Evolutionary conservation across 768 basidiomycete genomes (phyloP).

Genomic region (Chalciporus pseudorubinellus): DNA sequence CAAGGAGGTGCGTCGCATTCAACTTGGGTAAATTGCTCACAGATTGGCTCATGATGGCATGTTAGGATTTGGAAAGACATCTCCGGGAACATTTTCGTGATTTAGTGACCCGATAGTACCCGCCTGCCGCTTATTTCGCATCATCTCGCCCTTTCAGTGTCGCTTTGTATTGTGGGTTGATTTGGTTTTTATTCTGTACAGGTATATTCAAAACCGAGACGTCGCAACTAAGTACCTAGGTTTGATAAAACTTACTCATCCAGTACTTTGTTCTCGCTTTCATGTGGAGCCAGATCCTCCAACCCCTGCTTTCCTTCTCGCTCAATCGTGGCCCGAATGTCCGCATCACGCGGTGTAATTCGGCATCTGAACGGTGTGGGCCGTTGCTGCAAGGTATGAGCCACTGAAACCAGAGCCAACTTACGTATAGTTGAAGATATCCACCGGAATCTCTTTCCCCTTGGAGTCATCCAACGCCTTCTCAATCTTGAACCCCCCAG

Average conservation of each 20-base stretch:
- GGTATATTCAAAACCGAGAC: neutral
- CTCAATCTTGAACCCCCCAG: neutral
- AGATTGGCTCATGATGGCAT: neutral
- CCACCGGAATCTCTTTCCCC: neutral
- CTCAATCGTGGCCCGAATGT: neutral
- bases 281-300: neutral
- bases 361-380: neutral
- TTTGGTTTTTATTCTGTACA: neutral
- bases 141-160: neutral
- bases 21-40: neutral
- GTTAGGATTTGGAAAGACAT: slow-evolving; percentile 27
- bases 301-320: neutral
- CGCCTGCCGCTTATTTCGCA: neutral
- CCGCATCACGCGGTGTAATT: neutral
- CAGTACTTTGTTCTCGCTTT: neutral
- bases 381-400: neutral
- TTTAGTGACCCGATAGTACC: neutral
- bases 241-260: neutral
- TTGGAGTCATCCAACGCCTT: neutral
- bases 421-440: neutral
- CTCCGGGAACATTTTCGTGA: slow-evolving; percentile 20
- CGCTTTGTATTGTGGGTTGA: neutral
- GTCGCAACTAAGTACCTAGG: no score
- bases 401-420: no score
- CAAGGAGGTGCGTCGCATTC: slow-evolving; percentile 24